Conservation (phyloP, 257 asterid species). For the Salvia splendens region DNA sequence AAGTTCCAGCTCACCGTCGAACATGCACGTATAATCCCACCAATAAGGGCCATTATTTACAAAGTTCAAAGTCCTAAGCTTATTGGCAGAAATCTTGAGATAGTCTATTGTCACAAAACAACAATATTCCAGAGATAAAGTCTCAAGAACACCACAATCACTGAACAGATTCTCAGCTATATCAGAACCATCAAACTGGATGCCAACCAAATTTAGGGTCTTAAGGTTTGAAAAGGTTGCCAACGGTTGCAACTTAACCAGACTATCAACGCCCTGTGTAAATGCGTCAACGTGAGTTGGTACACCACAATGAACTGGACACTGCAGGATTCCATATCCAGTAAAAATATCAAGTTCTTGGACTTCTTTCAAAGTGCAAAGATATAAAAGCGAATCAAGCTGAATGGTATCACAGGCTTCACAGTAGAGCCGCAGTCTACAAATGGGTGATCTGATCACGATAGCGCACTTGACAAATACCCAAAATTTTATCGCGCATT, state of each 20-base stretch:
- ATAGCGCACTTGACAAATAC: conserved; percentile 12
- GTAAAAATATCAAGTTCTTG: conserved; percentile 21
- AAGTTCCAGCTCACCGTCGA: conserved; percentile 22
- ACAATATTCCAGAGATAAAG: conserved; percentile 29
- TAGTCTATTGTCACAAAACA: conserved; percentile 10
- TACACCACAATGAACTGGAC: neutral
- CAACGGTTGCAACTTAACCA: neutral
- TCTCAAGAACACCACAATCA: conserved; percentile 29
- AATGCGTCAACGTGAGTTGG: neutral
- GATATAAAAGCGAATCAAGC: no score
- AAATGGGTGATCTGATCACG: conserved; percentile 17
- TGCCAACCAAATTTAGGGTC: conserved; percentile 27
- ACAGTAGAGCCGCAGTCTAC: neutral
- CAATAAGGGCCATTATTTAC: conserved; percentile 16
- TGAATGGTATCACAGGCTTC: neutral
- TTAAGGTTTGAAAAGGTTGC: conserved; percentile 25
- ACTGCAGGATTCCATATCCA: neutral
- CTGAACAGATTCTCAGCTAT: conserved; percentile 26
- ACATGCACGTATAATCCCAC: neutral
- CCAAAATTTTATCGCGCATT: neutral
- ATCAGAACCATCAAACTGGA: conserved; percentile 27
- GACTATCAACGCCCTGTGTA: neutral
- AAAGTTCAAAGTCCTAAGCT: conserved; percentile 30
- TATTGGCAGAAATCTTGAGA: conserved; percentile 26
- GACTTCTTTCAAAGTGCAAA: neutral